phyloP scores from a whole-genome alignment of 2,329 filamentous ascomycete species.

The Phialophora tarda region DNA sequence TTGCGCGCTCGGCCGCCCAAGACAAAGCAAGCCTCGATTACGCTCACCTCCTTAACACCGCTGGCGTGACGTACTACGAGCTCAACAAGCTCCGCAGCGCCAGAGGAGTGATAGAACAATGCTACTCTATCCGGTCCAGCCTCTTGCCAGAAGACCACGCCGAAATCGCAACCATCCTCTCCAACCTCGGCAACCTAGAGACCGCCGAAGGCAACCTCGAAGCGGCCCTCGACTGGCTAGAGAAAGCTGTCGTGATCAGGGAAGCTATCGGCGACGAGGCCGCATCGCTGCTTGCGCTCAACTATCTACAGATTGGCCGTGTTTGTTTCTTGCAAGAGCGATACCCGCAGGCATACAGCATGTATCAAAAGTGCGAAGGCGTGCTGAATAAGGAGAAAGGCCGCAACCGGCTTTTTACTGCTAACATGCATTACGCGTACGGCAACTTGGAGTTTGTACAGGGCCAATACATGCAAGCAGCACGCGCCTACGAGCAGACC shows the following conservation, averaged over 20 bases:
- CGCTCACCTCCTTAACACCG: constrained; percentile 21
- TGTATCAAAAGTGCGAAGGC: constrained; percentile 22
- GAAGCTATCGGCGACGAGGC: constrained; percentile 14
- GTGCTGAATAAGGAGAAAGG: constrained; percentile 22
- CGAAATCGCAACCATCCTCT: constrained; percentile 14
- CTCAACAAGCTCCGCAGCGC: constrained; percentile 18
- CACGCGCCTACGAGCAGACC: constrained; percentile 3
- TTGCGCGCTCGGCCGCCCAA: constrained; percentile 9
- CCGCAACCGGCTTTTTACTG: constrained; percentile 11
- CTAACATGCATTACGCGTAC: constrained; percentile 18
- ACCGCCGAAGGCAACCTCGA: constrained; percentile 17
- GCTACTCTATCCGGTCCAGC: constrained; percentile 10
- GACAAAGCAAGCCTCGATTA: constrained; percentile 12
- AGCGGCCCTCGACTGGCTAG: constrained; percentile 6
- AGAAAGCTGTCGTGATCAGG: constrained; percentile 3
- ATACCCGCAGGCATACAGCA: constrained; percentile 11
- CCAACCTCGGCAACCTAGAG: constrained; percentile 26
- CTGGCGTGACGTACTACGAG: constrained; percentile 15
- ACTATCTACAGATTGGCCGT: constrained; percentile 21
- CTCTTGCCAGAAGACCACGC: constrained; percentile 7
- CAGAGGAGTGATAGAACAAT: constrained; percentile 2
- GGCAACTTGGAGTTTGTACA: constrained; percentile 24
- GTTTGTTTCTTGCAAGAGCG: constrained; percentile 9
- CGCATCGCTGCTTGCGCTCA: constrained; percentile 11
- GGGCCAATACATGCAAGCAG: constrained; percentile 5